phyloP scores from a whole-genome alignment of 2,329 filamentous ascomycete genomes.

The Fusarium xylarioides region DNA sequence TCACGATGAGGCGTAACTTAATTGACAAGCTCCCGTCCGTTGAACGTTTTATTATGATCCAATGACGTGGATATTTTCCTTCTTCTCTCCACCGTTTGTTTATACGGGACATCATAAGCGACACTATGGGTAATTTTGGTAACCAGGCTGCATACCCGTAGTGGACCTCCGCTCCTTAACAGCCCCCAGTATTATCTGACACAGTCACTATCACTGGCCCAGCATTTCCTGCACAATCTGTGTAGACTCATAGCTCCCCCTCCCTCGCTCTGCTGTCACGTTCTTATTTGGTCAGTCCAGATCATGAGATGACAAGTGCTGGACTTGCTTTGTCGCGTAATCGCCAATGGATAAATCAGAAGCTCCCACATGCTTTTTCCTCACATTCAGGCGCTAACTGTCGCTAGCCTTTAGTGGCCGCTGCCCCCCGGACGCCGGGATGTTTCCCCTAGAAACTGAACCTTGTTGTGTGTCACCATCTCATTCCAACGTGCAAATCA shows the following conservation, averaged over 20 bases:
- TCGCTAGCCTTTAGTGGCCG: conserved; percentile 35
- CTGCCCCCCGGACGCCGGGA: conserved; percentile 21
- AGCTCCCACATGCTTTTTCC: conserved; percentile 14
- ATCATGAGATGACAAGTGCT: conserved; percentile 9
- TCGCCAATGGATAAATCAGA: conserved; percentile 21
- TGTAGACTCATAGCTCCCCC: conserved; percentile 6
- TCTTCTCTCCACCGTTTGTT: background rate
- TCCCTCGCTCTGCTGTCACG: conserved; percentile 26
- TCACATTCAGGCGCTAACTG: conserved; percentile 21
- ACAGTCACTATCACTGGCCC: conserved; percentile 14
- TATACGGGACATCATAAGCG: background rate
- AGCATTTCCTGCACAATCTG: conserved; percentile 4
- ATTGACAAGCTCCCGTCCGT: background rate
- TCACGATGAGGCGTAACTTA: background rate
- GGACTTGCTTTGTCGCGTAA: background rate
- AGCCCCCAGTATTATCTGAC: conserved; percentile 15
- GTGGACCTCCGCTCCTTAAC: conserved; percentile 9
- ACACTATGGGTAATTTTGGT: background rate
- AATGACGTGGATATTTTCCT: background rate
- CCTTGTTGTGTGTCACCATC: conserved; percentile 9
- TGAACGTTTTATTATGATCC: background rate
- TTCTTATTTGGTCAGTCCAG: conserved; percentile 14
- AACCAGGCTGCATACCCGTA: conserved; percentile 9
- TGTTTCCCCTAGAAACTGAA: conserved; percentile 17
- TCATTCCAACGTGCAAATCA: conserved; percentile 17